Evolutionary conservation across 768 basidiomycete genomes (phyloP).

Genomic region (Boletus sensibilis): DNA sequence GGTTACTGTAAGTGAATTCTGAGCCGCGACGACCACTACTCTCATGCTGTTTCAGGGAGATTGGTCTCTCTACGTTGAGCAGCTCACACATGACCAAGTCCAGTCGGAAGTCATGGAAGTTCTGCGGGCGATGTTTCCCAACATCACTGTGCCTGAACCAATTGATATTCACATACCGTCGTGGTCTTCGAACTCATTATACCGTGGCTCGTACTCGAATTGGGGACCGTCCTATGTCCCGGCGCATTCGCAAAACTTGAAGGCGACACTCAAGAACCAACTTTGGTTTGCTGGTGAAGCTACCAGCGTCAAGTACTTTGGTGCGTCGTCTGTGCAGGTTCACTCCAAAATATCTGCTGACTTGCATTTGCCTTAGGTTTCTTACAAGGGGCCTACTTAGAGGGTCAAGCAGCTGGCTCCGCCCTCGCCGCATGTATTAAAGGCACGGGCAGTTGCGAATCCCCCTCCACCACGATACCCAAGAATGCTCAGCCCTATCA

Average conservation of each 20-base stretch:
- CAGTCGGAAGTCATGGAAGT: constrained; percentile 55
- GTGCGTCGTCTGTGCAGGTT: constrained; percentile 35
- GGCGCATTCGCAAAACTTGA: constrained; percentile 53
- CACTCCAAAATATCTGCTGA: neutral
- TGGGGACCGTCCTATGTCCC: constrained; percentile 64
- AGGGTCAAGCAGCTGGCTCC: constrained; percentile 44
- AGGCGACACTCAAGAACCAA: constrained; percentile 47
- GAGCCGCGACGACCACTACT: neutral
- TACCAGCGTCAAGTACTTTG: constrained; percentile 56
- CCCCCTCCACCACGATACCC: constrained; percentile 29
- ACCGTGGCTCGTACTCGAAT: constrained; percentile 55
- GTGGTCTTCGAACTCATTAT: constrained; percentile 53
- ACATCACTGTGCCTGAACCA: constrained; percentile 53
- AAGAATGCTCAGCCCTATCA: constrained; percentile 37
- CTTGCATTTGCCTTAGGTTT: constrained; percentile 38
- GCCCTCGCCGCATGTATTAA: constrained; percentile 44
- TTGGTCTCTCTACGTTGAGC: constrained; percentile 58
- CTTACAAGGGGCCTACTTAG: constrained; percentile 58
- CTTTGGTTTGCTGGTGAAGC: constrained; percentile 68
- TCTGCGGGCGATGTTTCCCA: constrained; percentile 59
- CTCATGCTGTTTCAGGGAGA: constrained; percentile 45
- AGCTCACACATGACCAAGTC: constrained; percentile 45
- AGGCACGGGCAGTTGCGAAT: constrained; percentile 22
- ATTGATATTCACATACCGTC: constrained; percentile 52
- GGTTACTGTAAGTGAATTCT: constrained; percentile 21